These are phyloP conservation scores for Termitomyces sp. DNA, from an alignment of 768 basidiomycete genomes.

Conservation along the genomic window DNA sequence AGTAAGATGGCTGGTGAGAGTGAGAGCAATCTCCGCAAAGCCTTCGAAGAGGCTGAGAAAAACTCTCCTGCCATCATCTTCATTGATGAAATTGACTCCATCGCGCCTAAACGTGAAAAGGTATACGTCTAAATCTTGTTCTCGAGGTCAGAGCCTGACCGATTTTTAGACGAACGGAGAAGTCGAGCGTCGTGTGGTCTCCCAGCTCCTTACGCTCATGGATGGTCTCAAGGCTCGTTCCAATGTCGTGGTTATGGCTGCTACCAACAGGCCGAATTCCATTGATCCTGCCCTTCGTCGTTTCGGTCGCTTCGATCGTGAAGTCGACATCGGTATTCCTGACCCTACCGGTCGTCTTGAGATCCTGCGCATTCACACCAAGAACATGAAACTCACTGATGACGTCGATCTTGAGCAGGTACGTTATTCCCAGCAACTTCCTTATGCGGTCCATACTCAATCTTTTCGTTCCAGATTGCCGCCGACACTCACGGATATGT, in stretches of 20 bases:
- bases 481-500: slow-evolving; percentile 99
- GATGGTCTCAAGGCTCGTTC: slow-evolving; percentile 98
- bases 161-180: slow-evolving; percentile 90
- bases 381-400: slow-evolving; percentile 98
- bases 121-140: slow-evolving; percentile 35
- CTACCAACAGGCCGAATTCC: slow-evolving; percentile 98
- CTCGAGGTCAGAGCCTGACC: neutral
- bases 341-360: slow-evolving; percentile 99
- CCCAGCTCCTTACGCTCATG: slow-evolving; percentile 98
- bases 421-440: slow-evolving; percentile 9
- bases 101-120: slow-evolving; percentile 99
- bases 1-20: slow-evolving; percentile 99
- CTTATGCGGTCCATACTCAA: slow-evolving; percentile 5
- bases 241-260: slow-evolving; percentile 99
- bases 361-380: slow-evolving; percentile 98
- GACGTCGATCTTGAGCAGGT: slow-evolving; percentile 98
- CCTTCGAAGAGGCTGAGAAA: slow-evolving; percentile 99
- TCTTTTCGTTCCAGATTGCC: slow-evolving; percentile 67
- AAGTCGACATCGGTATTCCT: slow-evolving; percentile 98
- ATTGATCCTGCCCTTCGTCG: slow-evolving; percentile 98
- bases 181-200: slow-evolving; percentile 98
- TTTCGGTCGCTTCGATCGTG: slow-evolving; percentile 98
- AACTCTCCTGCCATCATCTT: slow-evolving; percentile 99
- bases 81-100: slow-evolving; percentile 99
- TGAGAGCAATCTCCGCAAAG: slow-evolving; percentile 96